Percentiles rank a stretch among this genome's conserved stretches.
These are phyloP conservation scores for Microbotryum silenes-acaulis DNA, from an alignment of 1,284 basidiomycete genomes.

Conservation along the genomic window DNA sequence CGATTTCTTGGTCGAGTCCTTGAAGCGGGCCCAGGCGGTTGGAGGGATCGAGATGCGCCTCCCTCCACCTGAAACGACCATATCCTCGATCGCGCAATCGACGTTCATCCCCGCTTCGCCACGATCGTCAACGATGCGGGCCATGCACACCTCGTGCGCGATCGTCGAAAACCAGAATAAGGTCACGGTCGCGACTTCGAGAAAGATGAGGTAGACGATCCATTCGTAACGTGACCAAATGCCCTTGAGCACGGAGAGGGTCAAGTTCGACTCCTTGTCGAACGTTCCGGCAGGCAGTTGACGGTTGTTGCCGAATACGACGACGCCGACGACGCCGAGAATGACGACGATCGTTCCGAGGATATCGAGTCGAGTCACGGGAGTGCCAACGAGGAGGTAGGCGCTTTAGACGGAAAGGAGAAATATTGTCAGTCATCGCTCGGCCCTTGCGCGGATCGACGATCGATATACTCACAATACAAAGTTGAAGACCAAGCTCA, in stretches of 20 bases:
- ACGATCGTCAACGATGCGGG: conserved; percentile 24
- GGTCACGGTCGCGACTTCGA: conserved; percentile 59
- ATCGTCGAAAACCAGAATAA: conserved; percentile 32
- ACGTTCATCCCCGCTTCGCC: conserved; percentile 18
- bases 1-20: background rate
- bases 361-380: conserved; percentile 63
- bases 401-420: background rate
- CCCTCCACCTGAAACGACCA: conserved; percentile 28
- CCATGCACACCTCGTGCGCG: conserved; percentile 29
- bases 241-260: conserved; percentile 52
- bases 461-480: conserved; percentile 56
- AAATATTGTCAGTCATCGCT: background rate
- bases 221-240: conserved; percentile 78
- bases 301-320: conserved; percentile 27
- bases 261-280: conserved; percentile 34
- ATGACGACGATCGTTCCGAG: conserved; percentile 73
- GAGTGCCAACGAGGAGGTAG: conserved; percentile 51
- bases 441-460: background rate
- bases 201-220: conserved; percentile 77
- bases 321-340: conserved; percentile 59
- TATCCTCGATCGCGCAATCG: conserved; percentile 18
- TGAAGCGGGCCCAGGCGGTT: background rate
- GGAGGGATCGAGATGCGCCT: conserved; percentile 9
- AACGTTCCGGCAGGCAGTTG: conserved; percentile 11
- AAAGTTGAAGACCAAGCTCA: conserved; percentile 80